These are phyloP conservation scores for Globisporangium camurandrum DNA, from an alignment of 352 stramenopile genomes.

Conservation along the genomic window DNA sequence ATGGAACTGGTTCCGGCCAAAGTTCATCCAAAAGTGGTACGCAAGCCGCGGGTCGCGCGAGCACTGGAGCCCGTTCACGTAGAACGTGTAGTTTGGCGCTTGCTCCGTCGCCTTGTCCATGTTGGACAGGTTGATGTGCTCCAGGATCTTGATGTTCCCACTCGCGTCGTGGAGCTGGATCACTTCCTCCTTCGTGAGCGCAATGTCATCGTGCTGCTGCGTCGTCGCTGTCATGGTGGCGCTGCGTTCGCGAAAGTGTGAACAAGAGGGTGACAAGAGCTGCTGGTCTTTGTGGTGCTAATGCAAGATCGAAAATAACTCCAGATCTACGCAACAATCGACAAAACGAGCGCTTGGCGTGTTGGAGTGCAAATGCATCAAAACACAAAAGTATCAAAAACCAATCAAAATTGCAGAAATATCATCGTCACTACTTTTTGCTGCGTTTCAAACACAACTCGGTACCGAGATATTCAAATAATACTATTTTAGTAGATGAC, in stretches of 20 bases:
- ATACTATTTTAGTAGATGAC: too few relatives aligned
- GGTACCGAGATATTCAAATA: too few relatives aligned
- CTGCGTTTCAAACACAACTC: too few relatives aligned
- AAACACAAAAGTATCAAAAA: too few relatives aligned
- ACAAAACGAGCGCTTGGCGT: too few relatives aligned
- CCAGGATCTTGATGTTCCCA: slow-evolving; percentile 63
- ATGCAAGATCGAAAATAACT: too few relatives aligned
- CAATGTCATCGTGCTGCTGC: slow-evolving; percentile 11
- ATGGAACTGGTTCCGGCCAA: slow-evolving; percentile 64
- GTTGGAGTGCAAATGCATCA: too few relatives aligned
- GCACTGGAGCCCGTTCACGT: slow-evolving; percentile 56
- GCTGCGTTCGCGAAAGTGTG: not conserved
- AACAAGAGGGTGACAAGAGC: too few relatives aligned
- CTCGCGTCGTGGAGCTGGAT: slow-evolving; percentile 38
- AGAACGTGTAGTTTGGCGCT: slow-evolving; percentile 45
- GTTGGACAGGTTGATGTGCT: slow-evolving; percentile 69
- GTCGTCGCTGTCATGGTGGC: slow-evolving; percentile 18
- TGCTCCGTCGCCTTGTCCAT: slow-evolving; percentile 39
- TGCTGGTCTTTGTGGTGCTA: too few relatives aligned
- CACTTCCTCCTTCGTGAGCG: slow-evolving; percentile 41
- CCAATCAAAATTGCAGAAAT: too few relatives aligned
- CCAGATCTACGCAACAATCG: too few relatives aligned
- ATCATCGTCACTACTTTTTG: too few relatives aligned
- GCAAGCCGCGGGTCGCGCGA: slow-evolving; percentile 49
- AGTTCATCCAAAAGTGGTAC: slow-evolving; percentile 73